phyloP scores from a whole-genome alignment of 1,139 yeast species.

The Petasospora fabianii region DNA sequence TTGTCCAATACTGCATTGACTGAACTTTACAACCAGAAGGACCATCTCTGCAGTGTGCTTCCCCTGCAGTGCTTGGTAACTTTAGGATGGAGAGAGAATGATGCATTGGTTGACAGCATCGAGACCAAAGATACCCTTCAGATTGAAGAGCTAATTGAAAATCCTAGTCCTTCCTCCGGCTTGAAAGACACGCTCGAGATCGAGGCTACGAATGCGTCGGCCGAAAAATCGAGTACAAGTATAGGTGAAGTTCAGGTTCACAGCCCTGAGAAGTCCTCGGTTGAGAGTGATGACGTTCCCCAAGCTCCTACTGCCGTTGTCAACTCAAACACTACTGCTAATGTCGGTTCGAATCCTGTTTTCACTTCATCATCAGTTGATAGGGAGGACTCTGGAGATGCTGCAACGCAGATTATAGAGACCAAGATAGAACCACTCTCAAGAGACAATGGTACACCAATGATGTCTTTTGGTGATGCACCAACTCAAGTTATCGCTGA shows the following conservation, averaged over 20 bases:
- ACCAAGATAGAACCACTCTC: neutral
- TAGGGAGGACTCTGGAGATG: constrained; percentile 1
- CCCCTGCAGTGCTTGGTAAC: neutral
- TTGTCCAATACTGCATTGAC: neutral
- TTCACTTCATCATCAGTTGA: neutral
- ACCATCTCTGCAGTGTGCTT: too few species aligned
- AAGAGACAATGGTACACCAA: neutral
- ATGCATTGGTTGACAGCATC: too few species aligned
- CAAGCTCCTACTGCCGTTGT: neutral
- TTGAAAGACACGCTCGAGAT: constrained; percentile 5
- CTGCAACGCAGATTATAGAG: constrained; percentile 3
- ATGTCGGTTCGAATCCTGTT: too few species aligned
- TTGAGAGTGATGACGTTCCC: too few species aligned
- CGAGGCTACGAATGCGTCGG: neutral
- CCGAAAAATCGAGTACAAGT: neutral
- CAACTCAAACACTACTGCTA: neutral
- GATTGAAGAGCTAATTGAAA: too few species aligned
- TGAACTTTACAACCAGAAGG: too few species aligned
- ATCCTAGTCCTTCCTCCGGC: too few species aligned
- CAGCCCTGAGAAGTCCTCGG: constrained; percentile 1
- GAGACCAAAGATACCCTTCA: too few species aligned
- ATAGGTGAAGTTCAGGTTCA: neutral
- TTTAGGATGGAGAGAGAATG: too few species aligned
- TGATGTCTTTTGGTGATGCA: too few species aligned
- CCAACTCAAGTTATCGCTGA: too few species aligned